Base-by-base conservation (phyloP, 768 basidiomycete species). In the Kwoniella mangroviensis region DNA sequence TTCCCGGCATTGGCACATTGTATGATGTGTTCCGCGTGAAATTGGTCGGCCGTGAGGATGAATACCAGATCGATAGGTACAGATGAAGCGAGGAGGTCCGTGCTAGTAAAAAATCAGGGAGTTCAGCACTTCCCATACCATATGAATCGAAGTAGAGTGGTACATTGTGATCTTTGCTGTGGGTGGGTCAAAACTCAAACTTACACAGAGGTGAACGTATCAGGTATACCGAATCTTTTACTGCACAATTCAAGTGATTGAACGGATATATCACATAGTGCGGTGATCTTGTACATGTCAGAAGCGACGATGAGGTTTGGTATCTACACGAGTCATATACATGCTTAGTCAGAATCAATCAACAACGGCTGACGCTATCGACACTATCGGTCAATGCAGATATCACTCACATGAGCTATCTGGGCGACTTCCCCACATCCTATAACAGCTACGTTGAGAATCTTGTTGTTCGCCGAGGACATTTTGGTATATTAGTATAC, bases 381-480 rank as follows among this genome's bases (percentile, higher is more conserved):
- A 1, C 11, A 15, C 12, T 17, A n/a, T 9, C 10, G 19, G 12
- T 43, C 19, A 11, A 40, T 6, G 49, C 26, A 10, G 6, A 12
- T 5, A n/a, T 1, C n/a, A 63, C 73, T 63, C 40, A 72, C 74
- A 63, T 74, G 73, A 24, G 67, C 71, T 11, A 70, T 64, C 55
- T 72, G 70, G 4, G 73, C 73, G 34, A 74, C 71, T 57, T 76
- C 73, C 2, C 75, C 75, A 56, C 75, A 76, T 19, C 75, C 75
- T 9, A 76, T 61, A 17, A 76, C 57, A n/a, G 70, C 75, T 4
- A 72, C 75, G 51, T 73, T 73, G 34, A 76, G 70, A 24, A 76
- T 72, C 63, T 61, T 73, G 4, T 40, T 49, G 22, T 13, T 7
- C 9, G 43, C 9, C 49, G 45, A 26, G 13, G 58, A 45, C 58